These are phyloP conservation scores for Pseudofabraea citricarpa DNA, from an alignment of 2,329 filamentous ascomycete species.

Conservation along the genomic window DNA sequence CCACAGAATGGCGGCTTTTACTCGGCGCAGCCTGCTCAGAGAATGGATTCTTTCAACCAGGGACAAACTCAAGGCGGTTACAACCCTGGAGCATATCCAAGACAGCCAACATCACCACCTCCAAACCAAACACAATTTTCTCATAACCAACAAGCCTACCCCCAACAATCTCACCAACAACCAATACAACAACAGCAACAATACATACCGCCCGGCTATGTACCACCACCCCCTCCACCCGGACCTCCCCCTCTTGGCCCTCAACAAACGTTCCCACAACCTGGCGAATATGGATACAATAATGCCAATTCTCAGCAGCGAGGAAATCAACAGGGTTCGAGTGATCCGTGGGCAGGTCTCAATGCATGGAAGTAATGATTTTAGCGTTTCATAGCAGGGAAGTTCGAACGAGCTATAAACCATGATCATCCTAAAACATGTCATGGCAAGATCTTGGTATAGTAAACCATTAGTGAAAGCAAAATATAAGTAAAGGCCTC, in stretches of 20 bases:
- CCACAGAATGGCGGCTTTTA: conserved; percentile 30
- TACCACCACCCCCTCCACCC: conserved; percentile 63
- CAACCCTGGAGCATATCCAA: conserved; percentile 32
- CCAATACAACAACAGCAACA: conserved; percentile 35
- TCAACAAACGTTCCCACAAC: conserved; percentile 43
- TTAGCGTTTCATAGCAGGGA: too few species aligned
- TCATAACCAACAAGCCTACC: conserved; percentile 21
- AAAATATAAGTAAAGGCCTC: too few species aligned
- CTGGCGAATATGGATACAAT: conserved; percentile 49
- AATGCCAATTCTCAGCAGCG: conserved; percentile 28
- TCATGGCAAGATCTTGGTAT: too few species aligned
- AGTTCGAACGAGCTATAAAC: too few species aligned
- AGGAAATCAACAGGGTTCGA: conserved; percentile 25
- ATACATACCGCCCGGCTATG: conserved; percentile 56
- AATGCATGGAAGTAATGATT: conserved; percentile 62
- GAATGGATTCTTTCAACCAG: conserved; percentile 46
- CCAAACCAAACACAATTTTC: conserved; percentile 45
- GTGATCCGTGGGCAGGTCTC: conserved; percentile 67
- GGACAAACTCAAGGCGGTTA: conserved; percentile 45
- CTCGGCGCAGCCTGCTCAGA: conserved; percentile 33
- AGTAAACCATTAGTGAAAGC: too few species aligned
- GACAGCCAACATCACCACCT: conserved; percentile 51
- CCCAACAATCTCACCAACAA: conserved; percentile 30
- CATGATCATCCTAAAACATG: too few species aligned
- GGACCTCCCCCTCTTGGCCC: conserved; percentile 51